Base-by-base conservation (phyloP, 805 yeast species). In the Candida montana region DNA sequence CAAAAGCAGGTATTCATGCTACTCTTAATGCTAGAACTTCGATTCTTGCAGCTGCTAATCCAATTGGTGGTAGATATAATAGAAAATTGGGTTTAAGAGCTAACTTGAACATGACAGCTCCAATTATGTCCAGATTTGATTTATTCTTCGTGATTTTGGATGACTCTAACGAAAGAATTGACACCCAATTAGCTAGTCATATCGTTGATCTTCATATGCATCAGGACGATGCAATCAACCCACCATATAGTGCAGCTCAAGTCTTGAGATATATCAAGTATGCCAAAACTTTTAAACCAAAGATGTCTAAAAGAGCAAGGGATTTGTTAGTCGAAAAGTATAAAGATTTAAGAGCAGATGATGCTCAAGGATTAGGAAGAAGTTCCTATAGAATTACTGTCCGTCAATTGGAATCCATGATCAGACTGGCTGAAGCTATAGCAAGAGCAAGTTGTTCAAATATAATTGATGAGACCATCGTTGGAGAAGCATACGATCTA, bases 1-100 rank as follows among this genome's bases (percentile, higher is more conserved):
- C 99, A 10, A 93, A 93, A 62, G 99, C 99, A 1, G 99, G 99
- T 58, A 93, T 93, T 49, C 97, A 93, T 58, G 98, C 99, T 2
- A 93, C 99, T 1, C 69, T 93, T 55, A 93, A 93, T 62, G 99
- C 99, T 2, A 76, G 99, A 57, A 88, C 99, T 0, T 88, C 97
- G 0, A 93, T 93, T 53, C 67, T 93, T 37, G 99, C 99, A 0
- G 98, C 99, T n/a, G 99, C 99, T 1, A 93, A 93, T 62, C 99
- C 99, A 18, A 79, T 93, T 43, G 95, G 89, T n/a, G 99, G 99
- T 39, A 72, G 99, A 54, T 93, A 93, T 62, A 91, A 93, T 63
- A 75, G 96, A 42, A 89, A 87, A 58, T 61, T 80, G 37, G 85
- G 95, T 2, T 71, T 93, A 45, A 72, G 95, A 48, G 80, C 95